Evolutionary conservation across 2,329 filamentous ascomycete species (phyloP).

Genomic region (Pseudocercospora cruenta): DNA sequence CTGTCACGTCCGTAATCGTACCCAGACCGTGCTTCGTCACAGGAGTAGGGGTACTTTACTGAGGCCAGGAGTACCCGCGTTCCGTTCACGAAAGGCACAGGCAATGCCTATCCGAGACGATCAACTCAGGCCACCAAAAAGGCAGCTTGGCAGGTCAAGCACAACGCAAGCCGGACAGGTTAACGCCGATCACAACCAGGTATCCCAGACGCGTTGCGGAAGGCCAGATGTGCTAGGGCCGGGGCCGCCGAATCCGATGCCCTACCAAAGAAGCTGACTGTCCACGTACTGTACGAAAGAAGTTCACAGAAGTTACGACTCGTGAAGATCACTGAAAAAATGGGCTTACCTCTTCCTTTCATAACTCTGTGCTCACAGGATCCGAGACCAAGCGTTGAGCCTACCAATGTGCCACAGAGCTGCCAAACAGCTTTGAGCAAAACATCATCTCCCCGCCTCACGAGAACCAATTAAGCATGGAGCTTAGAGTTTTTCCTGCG

Average conservation of each 20-base stretch:
- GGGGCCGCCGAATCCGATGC: background rate
- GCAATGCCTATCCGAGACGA: background rate
- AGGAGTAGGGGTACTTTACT: background rate
- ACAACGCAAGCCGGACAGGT: background rate
- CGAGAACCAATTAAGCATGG: conserved; percentile 1
- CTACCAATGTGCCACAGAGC: background rate
- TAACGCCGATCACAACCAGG: conserved; percentile 1
- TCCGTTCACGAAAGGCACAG: conserved; percentile 5
- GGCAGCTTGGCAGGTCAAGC: conserved; percentile 4
- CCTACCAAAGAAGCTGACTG: background rate
- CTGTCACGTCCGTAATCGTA: background rate
- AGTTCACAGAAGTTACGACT: background rate
- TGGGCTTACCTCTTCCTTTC: background rate
- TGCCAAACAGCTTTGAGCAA: background rate
- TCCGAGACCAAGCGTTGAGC: background rate
- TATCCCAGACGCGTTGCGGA: background rate
- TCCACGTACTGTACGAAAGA: background rate
- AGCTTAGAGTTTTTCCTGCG: background rate
- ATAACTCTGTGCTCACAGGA: background rate
- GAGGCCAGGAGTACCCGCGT: conserved; percentile 8
- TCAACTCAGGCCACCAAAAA: background rate
- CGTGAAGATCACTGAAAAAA: background rate
- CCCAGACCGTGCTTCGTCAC: conserved; percentile 1
- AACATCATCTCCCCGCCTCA: conserved; percentile 1
- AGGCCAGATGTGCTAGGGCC: background rate